Evolutionary conservation across 148 eudicot genomes (phyloP), one percentile per base, ranked within the genome.

Genomic region (Camellia lanceoleosa): DNA sequence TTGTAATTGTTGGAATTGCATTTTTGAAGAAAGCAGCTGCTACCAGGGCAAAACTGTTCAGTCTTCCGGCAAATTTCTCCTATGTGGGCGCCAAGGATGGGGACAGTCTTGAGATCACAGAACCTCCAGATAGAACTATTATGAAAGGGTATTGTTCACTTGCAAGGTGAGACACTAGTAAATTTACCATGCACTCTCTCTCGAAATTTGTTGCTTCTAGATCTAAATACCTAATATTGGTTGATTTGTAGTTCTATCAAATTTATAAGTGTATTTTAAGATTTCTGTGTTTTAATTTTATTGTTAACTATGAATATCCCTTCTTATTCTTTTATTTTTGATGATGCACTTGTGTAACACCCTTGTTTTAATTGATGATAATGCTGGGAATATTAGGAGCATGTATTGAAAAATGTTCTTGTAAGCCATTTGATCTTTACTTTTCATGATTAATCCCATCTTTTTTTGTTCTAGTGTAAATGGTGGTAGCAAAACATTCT

Each of bases 1-100:
- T 64, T 11, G 18, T 42, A 65, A 60, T 60, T 75, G 62, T 60
- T 18, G 75, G 73, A 64, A 70, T 82, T 49, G 30, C 63, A 74
- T 74, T 68, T 79, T 38, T 20, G 11, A 74, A 95, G 96, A 94
- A 93, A 88, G 98, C 98, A 71, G 90, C 93, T 43, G 85, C 94
- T 78, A 92, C 94, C 59, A 97, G 97, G 72, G 97, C 93, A 59
- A 95, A 95, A 79, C 82, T 95, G 87, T 88, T 95, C 30, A 91
- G 94, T 68, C 89, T 95, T 82, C 98, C 98, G 74, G 98, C 92
- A 85, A 92, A 89, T 82, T 91, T 95, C 86, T 93, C 98, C 56
- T 95, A 80, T 82, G 80, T 93, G 2, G 98, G 93, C 68, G 82
- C 84, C 67, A 66, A 74, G 74, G 82, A 78, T 56, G 97, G 96